Evolutionary conservation across 2,329 filamentous ascomycete genomes (phyloP), one percentile per base, ranked within the genome.

Genomic region (Pezicula neosporulosa): DNA sequence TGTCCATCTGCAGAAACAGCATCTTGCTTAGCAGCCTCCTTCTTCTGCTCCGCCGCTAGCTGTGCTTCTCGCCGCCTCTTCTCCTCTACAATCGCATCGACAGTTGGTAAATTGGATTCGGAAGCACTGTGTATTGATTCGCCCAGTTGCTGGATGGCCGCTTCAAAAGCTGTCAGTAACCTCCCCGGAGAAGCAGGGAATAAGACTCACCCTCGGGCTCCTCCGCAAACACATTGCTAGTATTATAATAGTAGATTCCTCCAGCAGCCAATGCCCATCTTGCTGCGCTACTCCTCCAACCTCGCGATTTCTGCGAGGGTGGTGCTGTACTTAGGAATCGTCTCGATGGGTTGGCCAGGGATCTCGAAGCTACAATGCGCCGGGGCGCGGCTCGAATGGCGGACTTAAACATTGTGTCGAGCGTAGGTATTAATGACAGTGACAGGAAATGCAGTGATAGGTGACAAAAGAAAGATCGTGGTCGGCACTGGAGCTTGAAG

Each of bases 241-340:
- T 97, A 75, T 91, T 96, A 71, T 97, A 99, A 72, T 89, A 97
- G 74, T 97, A 99, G 46, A 97, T 74, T 43, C 86, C 84, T 18
- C 80, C 90, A 53, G 76, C 78, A 0, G 90, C 92, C 50, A 94
- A 67, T 58, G 84, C 89, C 82, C 90, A 87, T 74, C 93, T 81
- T 63, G 82, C 68, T 4, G 78, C 78, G 47, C 84, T 78, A 68
- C 84, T 87, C 79, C 92, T 96, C 89, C 90, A 96, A 67, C 85
- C 88, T 68, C 90, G 77, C 63, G 83, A 83, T 73, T 84, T 89
- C 65, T 82, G 75, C 58, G 82, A 77, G 3, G 86, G 74, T 49
- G 78, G 73, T 56, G 72, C 66, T 50, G 81, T 81, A 50, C 78
- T 81, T 56, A 76, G 71, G 56, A 81, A 77, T 57, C 80, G 75